Conservation (phyloP, 2,329 filamentous ascomycete species). For the Coniochaeta ligniaria region DNA sequence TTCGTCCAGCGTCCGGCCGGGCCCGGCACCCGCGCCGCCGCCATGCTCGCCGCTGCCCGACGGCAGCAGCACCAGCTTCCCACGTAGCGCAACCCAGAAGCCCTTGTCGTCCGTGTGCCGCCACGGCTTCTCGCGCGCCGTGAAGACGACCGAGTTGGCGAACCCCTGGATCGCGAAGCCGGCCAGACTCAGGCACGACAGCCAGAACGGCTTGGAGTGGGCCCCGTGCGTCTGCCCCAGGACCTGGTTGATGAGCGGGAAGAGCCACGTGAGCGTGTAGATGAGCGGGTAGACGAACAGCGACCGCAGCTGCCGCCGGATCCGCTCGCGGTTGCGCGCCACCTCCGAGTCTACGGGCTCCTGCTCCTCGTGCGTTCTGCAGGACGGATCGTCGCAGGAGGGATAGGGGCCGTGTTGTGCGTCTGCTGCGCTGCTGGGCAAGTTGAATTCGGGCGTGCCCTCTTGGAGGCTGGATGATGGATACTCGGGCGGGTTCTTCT, state of each 20-base stretch:
- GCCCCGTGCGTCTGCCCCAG: conserved; percentile 29
- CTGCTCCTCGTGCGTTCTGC: too few species aligned
- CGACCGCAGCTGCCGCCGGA: conserved; percentile 61
- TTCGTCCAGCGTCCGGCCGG: too few species aligned
- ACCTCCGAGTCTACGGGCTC: conserved; percentile 8
- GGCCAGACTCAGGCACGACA: conserved; percentile 23
- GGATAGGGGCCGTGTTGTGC: too few species aligned
- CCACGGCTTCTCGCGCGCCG: conserved; percentile 66
- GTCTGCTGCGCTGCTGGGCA: too few species aligned
- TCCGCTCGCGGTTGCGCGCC: conserved; percentile 40
- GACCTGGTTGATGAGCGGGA: conserved; percentile 62
- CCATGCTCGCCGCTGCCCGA: too few species aligned
- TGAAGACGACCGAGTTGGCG: conserved; percentile 62
- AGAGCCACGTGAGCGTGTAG: conserved; percentile 65
- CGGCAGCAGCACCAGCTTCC: too few species aligned
- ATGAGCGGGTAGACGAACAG: conserved; percentile 71
- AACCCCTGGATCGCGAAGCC: conserved; percentile 59
- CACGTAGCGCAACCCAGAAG: too few species aligned
- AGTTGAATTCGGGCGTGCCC: too few species aligned
- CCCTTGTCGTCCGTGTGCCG: conserved; percentile 31
- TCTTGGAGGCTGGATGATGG: too few species aligned
- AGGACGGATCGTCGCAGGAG: too few species aligned
- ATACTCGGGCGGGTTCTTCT: too few species aligned
- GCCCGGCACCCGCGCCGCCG: too few species aligned
- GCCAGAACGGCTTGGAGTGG: conserved; percentile 40